A percentile compares a stretch with the other conserved stretches of the same genome.
phyloP scores from a whole-genome alignment of 768 basidiomycete species.

The Hericium rajendrae region DNA sequence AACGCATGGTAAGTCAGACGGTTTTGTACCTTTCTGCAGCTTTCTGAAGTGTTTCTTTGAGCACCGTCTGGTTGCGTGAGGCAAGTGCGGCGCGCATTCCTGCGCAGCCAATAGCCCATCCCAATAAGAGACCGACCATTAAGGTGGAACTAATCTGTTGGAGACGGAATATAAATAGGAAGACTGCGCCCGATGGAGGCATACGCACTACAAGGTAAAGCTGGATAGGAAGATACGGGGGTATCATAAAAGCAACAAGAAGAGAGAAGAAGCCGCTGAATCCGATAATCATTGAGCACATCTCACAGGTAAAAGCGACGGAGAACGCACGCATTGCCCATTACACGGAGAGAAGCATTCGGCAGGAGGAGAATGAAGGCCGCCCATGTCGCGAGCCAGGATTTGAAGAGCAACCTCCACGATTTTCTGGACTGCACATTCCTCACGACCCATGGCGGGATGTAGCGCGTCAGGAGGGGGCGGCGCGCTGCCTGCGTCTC shows the following conservation, averaged over 20 bases:
- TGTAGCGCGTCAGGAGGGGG: slow-evolving; percentile 13
- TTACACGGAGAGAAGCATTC: slow-evolving; percentile 23
- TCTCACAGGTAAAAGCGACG: neutral
- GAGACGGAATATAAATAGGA: neutral
- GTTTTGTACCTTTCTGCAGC: slow-evolving; percentile 23
- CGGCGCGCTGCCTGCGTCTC: neutral
- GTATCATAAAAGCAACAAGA: neutral
- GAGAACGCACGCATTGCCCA: slow-evolving; percentile 33
- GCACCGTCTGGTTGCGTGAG: slow-evolving; percentile 25
- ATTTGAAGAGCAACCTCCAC: slow-evolving; percentile 29
- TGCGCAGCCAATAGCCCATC: slow-evolving; percentile 47
- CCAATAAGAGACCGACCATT: slow-evolving; percentile 35
- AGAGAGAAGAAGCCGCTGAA: neutral
- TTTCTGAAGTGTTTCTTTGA: slow-evolving; percentile 20
- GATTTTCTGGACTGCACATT: slow-evolving; percentile 28
- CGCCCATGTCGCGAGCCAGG: slow-evolving; percentile 32
- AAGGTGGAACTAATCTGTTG: slow-evolving; percentile 32
- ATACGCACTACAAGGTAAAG: neutral
- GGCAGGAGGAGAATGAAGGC: slow-evolving; percentile 32
- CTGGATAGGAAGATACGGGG: neutral
- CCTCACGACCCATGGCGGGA: slow-evolving; percentile 30
- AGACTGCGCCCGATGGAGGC: neutral
- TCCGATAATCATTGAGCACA: neutral
- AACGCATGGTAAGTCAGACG: too few relatives aligned
- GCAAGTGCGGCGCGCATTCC: slow-evolving; percentile 41